Percentiles rank a stretch among this genome's conserved stretches.
These are phyloP conservation scores for Chalciporus sp. DNA, from an alignment of 1,284 basidiomycete species.

Conservation along the genomic window DNA sequence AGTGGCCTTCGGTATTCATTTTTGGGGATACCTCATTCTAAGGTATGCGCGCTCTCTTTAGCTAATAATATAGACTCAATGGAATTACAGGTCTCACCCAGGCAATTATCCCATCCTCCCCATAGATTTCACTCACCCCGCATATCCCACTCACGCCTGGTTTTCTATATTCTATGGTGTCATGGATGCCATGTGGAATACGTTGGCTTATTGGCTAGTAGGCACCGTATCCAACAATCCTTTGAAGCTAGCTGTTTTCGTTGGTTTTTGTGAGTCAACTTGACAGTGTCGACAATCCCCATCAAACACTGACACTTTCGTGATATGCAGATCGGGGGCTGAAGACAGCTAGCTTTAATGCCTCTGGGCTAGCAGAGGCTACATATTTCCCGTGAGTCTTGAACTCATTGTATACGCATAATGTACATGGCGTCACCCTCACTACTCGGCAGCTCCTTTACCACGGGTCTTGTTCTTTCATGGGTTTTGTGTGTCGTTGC, in stretches of 20 bases:
- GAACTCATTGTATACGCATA: background rate
- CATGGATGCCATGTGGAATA: constrained; percentile 49
- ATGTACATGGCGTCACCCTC: background rate
- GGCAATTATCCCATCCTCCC: background rate
- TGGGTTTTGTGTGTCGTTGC: background rate
- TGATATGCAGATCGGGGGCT: background rate
- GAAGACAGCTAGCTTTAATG: background rate
- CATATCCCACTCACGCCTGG: constrained; percentile 37
- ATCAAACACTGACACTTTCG: no score
- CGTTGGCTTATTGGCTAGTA: constrained; percentile 44
- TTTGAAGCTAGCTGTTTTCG: constrained; percentile 42
- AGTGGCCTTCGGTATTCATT: constrained; percentile 54
- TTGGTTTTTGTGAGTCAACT: constrained; percentile 41
- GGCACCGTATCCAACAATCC: constrained; percentile 45
- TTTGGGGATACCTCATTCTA: constrained; percentile 57
- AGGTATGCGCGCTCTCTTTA: constrained; percentile 33
- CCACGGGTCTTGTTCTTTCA: background rate
- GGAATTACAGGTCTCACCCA: constrained; percentile 27
- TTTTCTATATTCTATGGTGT: constrained; percentile 45
- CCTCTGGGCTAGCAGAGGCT: background rate
- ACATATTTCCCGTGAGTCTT: background rate
- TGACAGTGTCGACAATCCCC: no score
- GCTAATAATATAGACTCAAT: constrained; percentile 3
- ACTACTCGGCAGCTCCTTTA: background rate
- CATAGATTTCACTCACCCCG: constrained; percentile 33